Percentiles rank a stretch among this genome's conserved stretches.
Conservation (phyloP, 2,329 filamentous ascomycete genomes). For the Aspergillus udagawae region DNA sequence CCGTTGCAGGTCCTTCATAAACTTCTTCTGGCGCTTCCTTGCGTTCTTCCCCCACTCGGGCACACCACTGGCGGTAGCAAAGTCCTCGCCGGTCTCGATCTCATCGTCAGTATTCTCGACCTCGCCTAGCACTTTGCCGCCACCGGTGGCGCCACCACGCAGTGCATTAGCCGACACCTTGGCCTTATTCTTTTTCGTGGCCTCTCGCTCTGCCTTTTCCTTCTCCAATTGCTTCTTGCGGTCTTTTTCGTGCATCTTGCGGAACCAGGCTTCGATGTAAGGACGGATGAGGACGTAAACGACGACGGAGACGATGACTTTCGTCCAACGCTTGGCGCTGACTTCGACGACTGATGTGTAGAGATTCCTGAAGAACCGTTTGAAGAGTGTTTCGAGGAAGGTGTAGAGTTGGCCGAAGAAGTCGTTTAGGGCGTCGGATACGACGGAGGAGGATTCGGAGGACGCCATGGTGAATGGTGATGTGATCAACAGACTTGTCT, state of each 20-base stretch:
- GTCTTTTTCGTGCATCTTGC: constrained; percentile 47
- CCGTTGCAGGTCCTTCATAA: constrained; percentile 63
- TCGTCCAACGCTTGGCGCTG: constrained; percentile 52
- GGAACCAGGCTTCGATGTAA: constrained; percentile 66
- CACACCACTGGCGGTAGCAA: constrained; percentile 45
- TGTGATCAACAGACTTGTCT: neutral
- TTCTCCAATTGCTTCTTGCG: constrained; percentile 48
- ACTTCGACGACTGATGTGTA: constrained; percentile 42
- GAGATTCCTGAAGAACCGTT: constrained; percentile 38
- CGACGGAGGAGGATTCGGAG: constrained; percentile 20
- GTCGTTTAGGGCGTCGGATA: constrained; percentile 23
- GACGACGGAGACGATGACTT: constrained; percentile 67
- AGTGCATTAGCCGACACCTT: constrained; percentile 63
- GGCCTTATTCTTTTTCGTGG: constrained; percentile 39
- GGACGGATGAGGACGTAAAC: constrained; percentile 71
- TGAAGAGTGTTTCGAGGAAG: constrained; percentile 19
- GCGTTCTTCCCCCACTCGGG: constrained; percentile 67
- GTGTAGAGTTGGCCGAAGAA: constrained; percentile 29
- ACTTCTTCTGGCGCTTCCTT: constrained; percentile 62
- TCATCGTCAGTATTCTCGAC: constrained; percentile 43
- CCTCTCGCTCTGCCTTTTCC: constrained; percentile 51
- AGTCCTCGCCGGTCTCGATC: constrained; percentile 39
- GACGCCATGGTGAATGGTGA: constrained; percentile 26
- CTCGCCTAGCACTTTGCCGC: constrained; percentile 42
- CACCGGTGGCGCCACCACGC: constrained; percentile 54